Evolutionary conservation across 768 basidiomycete genomes (phyloP), one percentile per base, ranked within the genome.

Genomic region (Serendipita sp.): DNA sequence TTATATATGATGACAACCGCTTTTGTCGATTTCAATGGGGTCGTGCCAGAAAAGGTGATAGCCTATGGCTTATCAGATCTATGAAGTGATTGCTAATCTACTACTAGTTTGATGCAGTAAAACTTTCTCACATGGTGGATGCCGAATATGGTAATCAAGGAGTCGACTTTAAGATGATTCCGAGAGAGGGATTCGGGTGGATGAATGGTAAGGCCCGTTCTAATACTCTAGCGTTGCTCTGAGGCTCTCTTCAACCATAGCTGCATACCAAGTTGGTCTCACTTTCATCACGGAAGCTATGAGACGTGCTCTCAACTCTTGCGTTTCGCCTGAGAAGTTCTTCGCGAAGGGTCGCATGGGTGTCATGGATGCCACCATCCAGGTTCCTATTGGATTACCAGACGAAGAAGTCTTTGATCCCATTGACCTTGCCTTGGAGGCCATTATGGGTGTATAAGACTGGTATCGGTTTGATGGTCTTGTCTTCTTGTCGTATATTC

Each of bases 1-100:
- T 81, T 96, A n/a, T 97, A 97, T 78, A 96, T 99, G 94, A 91
- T 92, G 88, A 93, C 92, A 8, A 89, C 87, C 0, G 89, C 91
- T 2, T 89, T 91, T 68, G 93, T 96, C 63, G 91, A 95, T 73
- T 97, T 96, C 75, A 98, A 97, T 74, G 95, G 95, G 2, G 91
- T 96, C 41, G 93, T 98, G 1, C 94, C 95, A 0, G 95, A 98
- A 78, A 98, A 98, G 83, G 88, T 86, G 35, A n/a, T 74, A 70
- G 45, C 45, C 38, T 28, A 32, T 52, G 2, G 11, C 3, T 30
- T 30, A 52, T 35, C 41, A 10, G 2, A 44, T 41, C 51, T 68
- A 8, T 68, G 60, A 30, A 23, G 11, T 32, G 63, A 51, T 44
- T 56, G 23, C 63, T 47, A 13, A 62, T 48, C 35, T 65, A 18